Conservation (phyloP, 257 asterid species). For the Coffea eugenioides region DNA sequence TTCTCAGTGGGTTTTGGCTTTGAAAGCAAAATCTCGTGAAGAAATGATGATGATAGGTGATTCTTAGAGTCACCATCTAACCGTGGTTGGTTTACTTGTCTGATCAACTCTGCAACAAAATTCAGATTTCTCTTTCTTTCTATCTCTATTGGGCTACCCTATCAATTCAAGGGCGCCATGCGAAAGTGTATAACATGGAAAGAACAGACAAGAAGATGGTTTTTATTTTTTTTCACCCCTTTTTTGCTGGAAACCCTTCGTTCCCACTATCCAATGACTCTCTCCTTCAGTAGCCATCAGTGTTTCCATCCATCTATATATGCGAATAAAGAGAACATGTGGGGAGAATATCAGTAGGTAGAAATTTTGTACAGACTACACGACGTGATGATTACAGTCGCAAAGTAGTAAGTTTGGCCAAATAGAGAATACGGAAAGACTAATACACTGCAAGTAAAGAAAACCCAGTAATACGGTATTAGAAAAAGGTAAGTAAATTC, state of each 20-base stretch:
- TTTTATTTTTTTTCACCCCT: background rate
- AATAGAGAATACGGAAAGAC: background rate
- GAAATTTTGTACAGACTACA: conserved; percentile 18
- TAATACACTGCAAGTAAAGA: background rate
- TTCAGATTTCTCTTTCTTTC: conserved; percentile 23
- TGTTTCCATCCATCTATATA: conserved; percentile 29
- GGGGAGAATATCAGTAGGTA: conserved; percentile 30
- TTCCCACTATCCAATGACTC: conserved; percentile 15
- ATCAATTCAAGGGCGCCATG: conserved; percentile 3
- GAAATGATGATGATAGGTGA: conserved; percentile 31
- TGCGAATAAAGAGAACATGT: conserved; percentile 32
- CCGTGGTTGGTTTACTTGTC: conserved; percentile 36
- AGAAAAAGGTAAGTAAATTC: background rate
- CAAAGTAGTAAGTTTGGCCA: conserved; percentile 27
- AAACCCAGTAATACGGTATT: background rate
- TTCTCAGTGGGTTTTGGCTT: conserved; percentile 14
- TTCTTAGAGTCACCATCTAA: conserved; percentile 37
- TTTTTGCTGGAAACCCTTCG: background rate
- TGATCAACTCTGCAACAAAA: conserved; percentile 23
- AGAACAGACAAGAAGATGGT: conserved; percentile 22
- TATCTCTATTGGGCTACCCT: background rate
- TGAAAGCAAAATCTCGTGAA: conserved; percentile 24
- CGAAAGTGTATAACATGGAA: conserved; percentile 10
- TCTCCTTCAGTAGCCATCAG: conserved; percentile 33
- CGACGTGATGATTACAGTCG: conserved; percentile 39